Base-by-base conservation (phyloP, 148 eudicot species). In the Rhododendron vialii region DNA sequence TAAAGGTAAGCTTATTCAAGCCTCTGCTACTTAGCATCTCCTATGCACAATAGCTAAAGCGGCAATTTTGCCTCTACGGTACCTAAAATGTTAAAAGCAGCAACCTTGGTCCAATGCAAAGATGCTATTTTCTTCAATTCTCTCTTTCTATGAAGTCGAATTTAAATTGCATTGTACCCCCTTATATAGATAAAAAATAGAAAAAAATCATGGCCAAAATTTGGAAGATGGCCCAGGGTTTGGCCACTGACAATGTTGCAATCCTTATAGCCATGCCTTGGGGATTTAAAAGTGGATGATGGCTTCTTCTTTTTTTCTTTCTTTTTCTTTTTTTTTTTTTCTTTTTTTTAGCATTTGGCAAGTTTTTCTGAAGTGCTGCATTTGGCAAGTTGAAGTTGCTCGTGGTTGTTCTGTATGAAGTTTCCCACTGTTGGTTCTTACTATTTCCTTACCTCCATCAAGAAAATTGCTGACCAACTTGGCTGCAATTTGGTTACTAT, bases 1-100 rank as follows among this genome's bases (percentile, higher is more conserved):
- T 86, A 95, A 97, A 94, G 98, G 99, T 93, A 87, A 69, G 59
- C 74, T 28, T 82, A 22, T 63, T 80, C 69, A 71, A 38, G n/a
- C 59, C 24, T 36, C 48, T 80, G 20, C 61, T 13, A 28, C 75
- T 69, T 67, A 67, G 73, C 65, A 18, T 59, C 33, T n/a, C 33
- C 13, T 0, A 63, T 67, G 73, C 73, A 67, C 33, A n/a, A 67
- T 63, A 65, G 71, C 71, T 7, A 65, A 65, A 65, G 2, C 14
- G 4, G 26, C 71, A n/a, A n/a, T 26, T n/a, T 65, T 65, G 30
- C 33, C 73, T n/a, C 3, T n/a, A n/a, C 33, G 33, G 33, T 20
- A 22, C 10, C 33, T 67, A 67, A 67, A 67, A 24, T 24, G 28
- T 63, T 63, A n/a, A 63, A 63, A 63, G 10, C 30, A 63, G 28